A percentile compares a stretch with the other conserved stretches of the same genome.
Evolutionary conservation across 371 early-diverging fungal species (phyloP).

Genomic region (Syncephalastrum racemosum): DNA sequence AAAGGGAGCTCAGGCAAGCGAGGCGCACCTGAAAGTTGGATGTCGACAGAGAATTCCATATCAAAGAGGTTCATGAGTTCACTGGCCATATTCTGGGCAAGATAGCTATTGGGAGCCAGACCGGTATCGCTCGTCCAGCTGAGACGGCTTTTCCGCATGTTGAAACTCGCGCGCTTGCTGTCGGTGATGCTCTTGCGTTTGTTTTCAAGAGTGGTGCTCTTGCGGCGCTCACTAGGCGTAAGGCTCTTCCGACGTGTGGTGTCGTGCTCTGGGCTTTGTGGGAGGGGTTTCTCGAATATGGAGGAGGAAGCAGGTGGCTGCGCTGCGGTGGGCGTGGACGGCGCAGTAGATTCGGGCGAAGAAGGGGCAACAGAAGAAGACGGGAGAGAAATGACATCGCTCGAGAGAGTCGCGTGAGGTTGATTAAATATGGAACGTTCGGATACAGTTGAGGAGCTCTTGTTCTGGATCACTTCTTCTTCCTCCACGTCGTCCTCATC

Average conservation of each 20-base stretch:
- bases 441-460: constrained; percentile 10
- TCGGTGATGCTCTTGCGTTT: constrained; percentile 4
- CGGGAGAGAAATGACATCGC: constrained; percentile 8
- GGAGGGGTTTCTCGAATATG: constrained; percentile 19
- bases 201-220: constrained; percentile 7
- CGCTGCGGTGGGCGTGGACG: constrained; percentile 1
- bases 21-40: constrained; percentile 39
- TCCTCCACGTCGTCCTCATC: constrained; percentile 12
- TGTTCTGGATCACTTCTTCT: constrained; percentile 2
- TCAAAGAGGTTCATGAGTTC: constrained; percentile 54
- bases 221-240: neutral
- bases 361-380: too few species aligned
- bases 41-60: constrained; percentile 53
- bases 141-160: constrained; percentile 10
- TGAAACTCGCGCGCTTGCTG: neutral
- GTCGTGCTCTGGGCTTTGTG: constrained; percentile 12
- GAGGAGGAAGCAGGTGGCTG: constrained; percentile 20
- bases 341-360: too few species aligned
- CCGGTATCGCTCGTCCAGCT: constrained; percentile 32
- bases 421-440: constrained; percentile 20
- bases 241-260: constrained; percentile 19
- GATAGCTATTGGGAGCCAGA: constrained; percentile 9
- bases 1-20: constrained; percentile 41
- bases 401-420: constrained; percentile 14
- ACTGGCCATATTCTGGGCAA: constrained; percentile 29